These are phyloP conservation scores for Adansonia gregorii DNA, from an alignment of 441 rosid genomes.

Conservation along the genomic window DNA sequence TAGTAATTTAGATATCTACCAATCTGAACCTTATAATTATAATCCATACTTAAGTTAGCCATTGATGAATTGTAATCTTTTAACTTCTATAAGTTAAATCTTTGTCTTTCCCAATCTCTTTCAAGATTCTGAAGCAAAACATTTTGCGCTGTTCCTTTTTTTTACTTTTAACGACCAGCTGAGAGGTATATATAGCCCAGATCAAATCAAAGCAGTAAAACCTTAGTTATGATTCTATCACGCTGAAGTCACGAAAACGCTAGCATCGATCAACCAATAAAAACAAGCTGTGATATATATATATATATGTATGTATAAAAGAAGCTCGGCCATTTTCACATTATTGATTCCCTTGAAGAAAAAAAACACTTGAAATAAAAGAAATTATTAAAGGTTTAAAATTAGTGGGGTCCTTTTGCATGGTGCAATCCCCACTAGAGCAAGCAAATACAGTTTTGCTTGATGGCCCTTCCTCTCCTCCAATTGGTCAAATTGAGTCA, in stretches of 20 bases:
- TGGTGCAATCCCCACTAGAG: conserved; percentile 4
- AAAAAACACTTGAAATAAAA: too few relatives aligned
- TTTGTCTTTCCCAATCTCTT: not conserved
- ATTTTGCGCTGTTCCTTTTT: not conserved
- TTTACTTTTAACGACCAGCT: not conserved
- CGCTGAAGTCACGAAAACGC: conserved; percentile 30
- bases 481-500: not conserved
- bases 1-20: too few relatives aligned
- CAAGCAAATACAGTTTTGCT: not conserved
- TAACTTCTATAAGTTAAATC: not conserved
- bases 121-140: not conserved
- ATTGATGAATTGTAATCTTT: not conserved
- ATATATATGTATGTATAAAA: too few relatives aligned
- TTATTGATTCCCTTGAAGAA: too few relatives aligned
- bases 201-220: not conserved
- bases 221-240: conserved; percentile 17
- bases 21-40: too few relatives aligned
- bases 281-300: not conserved
- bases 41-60: not conserved
- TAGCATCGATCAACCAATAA: not conserved
- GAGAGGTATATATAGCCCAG: not conserved
- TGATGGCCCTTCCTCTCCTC: not conserved
- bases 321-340: too few relatives aligned
- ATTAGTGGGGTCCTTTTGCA: not conserved
- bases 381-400: not conserved